Evolutionary conservation across 2,329 filamentous ascomycete genomes (phyloP), one percentile per base, ranked within the genome.

Genomic region (Macrophomina tecta): DNA sequence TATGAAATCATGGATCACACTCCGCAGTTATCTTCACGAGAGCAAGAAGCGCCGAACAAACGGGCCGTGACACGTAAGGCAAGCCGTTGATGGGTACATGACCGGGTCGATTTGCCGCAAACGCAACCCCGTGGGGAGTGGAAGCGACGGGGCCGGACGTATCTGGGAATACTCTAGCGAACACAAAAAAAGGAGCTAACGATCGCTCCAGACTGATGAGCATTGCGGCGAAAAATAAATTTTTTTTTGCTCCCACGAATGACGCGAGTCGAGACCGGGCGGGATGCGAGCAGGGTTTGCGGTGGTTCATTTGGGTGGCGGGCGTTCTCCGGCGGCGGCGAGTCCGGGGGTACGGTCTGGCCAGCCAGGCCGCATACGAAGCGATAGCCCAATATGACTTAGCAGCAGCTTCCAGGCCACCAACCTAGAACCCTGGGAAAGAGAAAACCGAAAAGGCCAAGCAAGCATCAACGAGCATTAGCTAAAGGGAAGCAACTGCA

Each of bases 1-100:
- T 62, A 62, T 62, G 58, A 62, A 62, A 62, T 49, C 30, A 62
- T 49, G 45, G 58, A 62, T 62, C 32, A 49, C 42, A 49, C 32
- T 62, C 58, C 56, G 45, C 58, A 38, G 49, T 28, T 8, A 49
- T 38, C 28, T 49, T 23, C 30, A 23, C 23, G 36, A 18, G 45
- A 38, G 46, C 30, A 49, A 38, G 58, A 38, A 49, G 45, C 30
- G 58, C 58, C 58, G 58, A 49, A 16, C 5, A 62, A 18, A 28
- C 28, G 42, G 30, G 32, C 58, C 30, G 58, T 62, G 45, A 62
- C 32, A 49, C 45, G 42, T 38, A n/a, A 48, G 45, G 42, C 11
- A 45, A 48, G 58, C 28, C 16, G 28, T 30, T 30, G 23, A 23
- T 23, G 58, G n/a, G n/a, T 16, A 49, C 30, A 18, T 5, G 14